Evolutionary conservation across 108 stramenopile species (phyloP).

Genomic region (Schizochytrium sp.): DNA sequence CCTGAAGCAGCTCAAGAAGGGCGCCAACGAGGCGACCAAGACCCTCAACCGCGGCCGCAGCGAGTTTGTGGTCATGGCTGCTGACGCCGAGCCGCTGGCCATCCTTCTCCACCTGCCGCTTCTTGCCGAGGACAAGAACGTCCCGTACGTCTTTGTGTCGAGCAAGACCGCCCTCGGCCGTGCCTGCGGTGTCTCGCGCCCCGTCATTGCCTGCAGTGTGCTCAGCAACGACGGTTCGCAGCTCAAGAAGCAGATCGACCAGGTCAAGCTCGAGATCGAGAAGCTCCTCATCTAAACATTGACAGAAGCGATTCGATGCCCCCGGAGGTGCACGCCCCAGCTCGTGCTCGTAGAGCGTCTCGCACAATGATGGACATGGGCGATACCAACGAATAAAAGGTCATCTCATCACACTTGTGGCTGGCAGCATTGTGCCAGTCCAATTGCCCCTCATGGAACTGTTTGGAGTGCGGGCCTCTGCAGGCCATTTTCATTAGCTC

Average conservation of each 20-base stretch:
- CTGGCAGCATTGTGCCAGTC: not conserved
- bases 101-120: conserved; percentile 96
- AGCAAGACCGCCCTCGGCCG: conserved; percentile 96
- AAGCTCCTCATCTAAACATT: conserved; percentile 82
- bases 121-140: conserved; percentile 99
- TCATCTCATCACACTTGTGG: not conserved
- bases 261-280: conserved; percentile 96
- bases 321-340: too few species aligned
- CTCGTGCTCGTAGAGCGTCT: too few species aligned
- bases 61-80: conserved; percentile 96
- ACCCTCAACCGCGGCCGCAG: conserved; percentile 96
- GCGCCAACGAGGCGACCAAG: conserved; percentile 99
- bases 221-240: conserved; percentile 95
- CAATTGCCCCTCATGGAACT: not conserved
- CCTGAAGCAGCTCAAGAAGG: conserved; percentile 95
- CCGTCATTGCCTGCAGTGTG: conserved; percentile 90
- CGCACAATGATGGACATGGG: not conserved
- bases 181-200: conserved; percentile 95
- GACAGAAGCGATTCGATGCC: too few species aligned
- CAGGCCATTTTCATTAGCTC: too few species aligned
- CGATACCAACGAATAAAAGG: not conserved
- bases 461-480: not conserved
- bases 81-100: conserved; percentile 99
- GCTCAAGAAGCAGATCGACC: conserved; percentile 88
- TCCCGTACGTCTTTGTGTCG: conserved; percentile 98